Evolutionary conservation across 495 filamentous ascomycete genomes (phyloP), one percentile per base, ranked within the genome.

Genomic region (Mytilinidion resinicola): DNA sequence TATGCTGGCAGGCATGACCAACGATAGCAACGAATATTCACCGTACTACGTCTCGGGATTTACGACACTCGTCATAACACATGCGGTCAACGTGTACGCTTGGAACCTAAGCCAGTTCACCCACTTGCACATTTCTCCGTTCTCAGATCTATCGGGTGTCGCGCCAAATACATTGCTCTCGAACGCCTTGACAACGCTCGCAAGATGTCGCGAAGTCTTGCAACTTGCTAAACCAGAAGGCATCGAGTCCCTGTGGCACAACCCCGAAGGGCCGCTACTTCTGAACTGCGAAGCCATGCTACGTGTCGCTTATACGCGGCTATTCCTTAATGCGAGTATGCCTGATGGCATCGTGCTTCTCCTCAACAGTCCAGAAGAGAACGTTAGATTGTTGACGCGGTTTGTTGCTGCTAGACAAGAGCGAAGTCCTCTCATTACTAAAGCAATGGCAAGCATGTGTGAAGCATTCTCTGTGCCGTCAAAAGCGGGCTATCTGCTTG

Each of bases 261-360:
- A 53, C 2, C n/a, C 50, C 1, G 49, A 62, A 30, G 59, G 48
- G 10, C 59, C 59, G 9, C 47, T 62, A 2, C 42, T 62, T 43
- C 57, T 62, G 37, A 62, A 62, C 48, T 62, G 59, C 38, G 47
- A 51, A 17, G 59, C 44, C 2, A n/a, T 62, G 34, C 54, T 62
- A 10, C 47, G 47, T 9, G 57, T 62, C 20, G 59, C 59, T 1
- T 56, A 51, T 33, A 53, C 53, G 17, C 53, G 59, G 14, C 37
- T 57, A 14, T 62, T 57, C 37, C 34, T 54, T 7, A 14, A 51
- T 15, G 38, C 37, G 21, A 42, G 48, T 33, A 17, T 54, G 33
- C 57, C 52, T 30, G 37, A 56, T 38, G 53, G 59, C 2, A 43
- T 56, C 12, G 53, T 41, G 7, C 38, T 62, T 12, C 59, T 62